Base-by-base conservation (phyloP, 2,329 filamentous ascomycete genomes). In the Ampelomyces quisqualis region DNA sequence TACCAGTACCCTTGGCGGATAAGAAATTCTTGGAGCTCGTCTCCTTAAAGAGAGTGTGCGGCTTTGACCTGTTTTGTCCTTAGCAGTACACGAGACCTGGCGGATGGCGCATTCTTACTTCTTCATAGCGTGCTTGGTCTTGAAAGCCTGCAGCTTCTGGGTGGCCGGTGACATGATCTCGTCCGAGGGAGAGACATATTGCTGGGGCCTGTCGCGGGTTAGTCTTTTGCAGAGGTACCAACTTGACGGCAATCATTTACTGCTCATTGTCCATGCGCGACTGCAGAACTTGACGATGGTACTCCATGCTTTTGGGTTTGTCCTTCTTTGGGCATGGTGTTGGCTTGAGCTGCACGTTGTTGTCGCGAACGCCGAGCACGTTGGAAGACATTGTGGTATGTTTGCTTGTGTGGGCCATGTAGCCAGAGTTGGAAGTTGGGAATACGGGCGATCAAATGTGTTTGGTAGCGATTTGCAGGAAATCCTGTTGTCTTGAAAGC, bases 131-230 rank as follows among this genome's bases (percentile, higher is more conserved):
- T 88, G 84, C 75, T 89, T 90, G 72, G 81, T 87, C 71, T 87
- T 86, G 69, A 90, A 81, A 27, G 85, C 84, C 50, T 78, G 85
- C 58, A 93, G 79, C 77, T 93, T 93, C 68, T 86, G 84, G 13
- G 84, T 86, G 70, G 87, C 90, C 23, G 88, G 88, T 58, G 85
- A 90, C 83, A 90, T 87, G 74, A 94, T 90, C 70, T 82, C 83
- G 70, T 94, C 88, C n/a, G 86, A 90, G 2, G 88, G 88, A 13
- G 86, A 90, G 66, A 90, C 76, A 71, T 90, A 91, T 53, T 78
- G 73, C 57, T 76, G 73, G 36, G 72, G 71, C 53, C 72, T 69
- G 56, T 52, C 31, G 9, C 7, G 8, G n/a, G 30, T 66, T 45
- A 66, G 58, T n/a, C 5, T 21, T 27, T 22, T 33, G 13, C 30